Base-by-base conservation (phyloP, 2,329 filamentous ascomycete genomes). In the Colletotrichum simmondsii region DNA sequence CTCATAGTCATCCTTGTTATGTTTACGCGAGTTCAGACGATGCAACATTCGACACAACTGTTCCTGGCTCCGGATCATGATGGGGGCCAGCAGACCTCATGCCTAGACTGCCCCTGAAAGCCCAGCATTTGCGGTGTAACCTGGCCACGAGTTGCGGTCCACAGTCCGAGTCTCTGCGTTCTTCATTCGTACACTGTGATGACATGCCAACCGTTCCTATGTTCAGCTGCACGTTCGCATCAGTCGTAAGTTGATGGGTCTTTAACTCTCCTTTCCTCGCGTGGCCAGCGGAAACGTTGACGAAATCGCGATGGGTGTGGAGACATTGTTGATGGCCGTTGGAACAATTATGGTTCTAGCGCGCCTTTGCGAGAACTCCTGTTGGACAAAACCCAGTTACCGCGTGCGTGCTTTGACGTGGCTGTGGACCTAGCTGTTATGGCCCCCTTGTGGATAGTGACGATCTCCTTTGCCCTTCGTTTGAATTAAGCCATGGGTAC, bases 331-430 rank as follows among this genome's bases (percentile, higher is more conserved):
- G 49, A 10, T 14, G 32, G 11, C 32, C 30, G 32, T 65, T 65
- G 62, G 35, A 56, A 24, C 37, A 56, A 30, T 2, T 14, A 22
- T 42, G 62, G 49, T 3, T 22, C 49, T 8, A 12, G 46, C 24
- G 62, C 49, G 62, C 19, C 30, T 54, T n/a, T 24, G 2, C 3
- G 14, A 37, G 22, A 28, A 16, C 24, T 64, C 22, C 52, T 10
- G 62, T 68, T 71, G 64, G 64, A 30, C 26, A 22, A 32, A 22
- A 30, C 49, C 12, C n/a, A 22, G 19, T 49, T 59, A 54, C 54
- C 54, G 61, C 53, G 61, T 42, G 32, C n/a, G 52, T 57, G 68
- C 57, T 56, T 61, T 68, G 64, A 61, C 68, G 52, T 49, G 19
- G 16, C 56, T 53, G 14, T 30, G 8, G 30, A 49, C 54, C 42